A percentile compares a stretch with the other conserved stretches of the same genome.
These are phyloP conservation scores for Boletus rufocinnamomeus DNA, from an alignment of 768 basidiomycete species.

Conservation along the genomic window DNA sequence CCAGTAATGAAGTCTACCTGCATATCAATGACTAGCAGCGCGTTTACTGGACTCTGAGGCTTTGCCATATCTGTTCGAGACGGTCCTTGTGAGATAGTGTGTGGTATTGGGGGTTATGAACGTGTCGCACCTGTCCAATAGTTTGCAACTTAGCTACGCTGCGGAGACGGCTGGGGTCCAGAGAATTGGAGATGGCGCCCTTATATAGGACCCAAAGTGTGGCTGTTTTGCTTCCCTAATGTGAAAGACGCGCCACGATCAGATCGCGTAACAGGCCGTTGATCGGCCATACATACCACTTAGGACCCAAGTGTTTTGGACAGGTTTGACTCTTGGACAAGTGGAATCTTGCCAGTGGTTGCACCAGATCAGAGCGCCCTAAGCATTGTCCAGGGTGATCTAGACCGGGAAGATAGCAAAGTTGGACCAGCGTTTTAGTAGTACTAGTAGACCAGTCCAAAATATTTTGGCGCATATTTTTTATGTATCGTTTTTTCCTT, in stretches of 20 bases:
- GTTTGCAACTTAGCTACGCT: not conserved
- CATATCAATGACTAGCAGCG: slow-evolving; percentile 73
- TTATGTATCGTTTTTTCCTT: too few species aligned
- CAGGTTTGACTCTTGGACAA: too few species aligned
- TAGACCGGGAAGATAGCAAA: not conserved
- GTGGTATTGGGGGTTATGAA: not conserved
- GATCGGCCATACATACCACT: not conserved
- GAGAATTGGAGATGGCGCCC: not conserved
- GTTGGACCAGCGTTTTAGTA: not conserved
- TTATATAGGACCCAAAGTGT: not conserved
- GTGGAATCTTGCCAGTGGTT: too few species aligned
- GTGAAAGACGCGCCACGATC: not conserved
- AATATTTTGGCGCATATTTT: not conserved
- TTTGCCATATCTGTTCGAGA: slow-evolving; percentile 21
- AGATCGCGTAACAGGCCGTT: not conserved
- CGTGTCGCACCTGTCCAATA: not conserved
- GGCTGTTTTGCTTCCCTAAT: not conserved
- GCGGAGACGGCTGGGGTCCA: not conserved
- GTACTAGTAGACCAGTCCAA: not conserved
- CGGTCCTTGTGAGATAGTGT: not conserved
- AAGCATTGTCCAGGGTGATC: not conserved
- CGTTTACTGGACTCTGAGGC: slow-evolving; percentile 30
- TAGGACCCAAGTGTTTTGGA: not conserved
- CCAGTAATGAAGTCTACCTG: slow-evolving; percentile 85
- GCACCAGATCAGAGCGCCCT: too few species aligned